Evolutionary conservation across 768 basidiomycete species (phyloP), one percentile per base, ranked within the genome.

Genomic region (Pleurotus eryngii): DNA sequence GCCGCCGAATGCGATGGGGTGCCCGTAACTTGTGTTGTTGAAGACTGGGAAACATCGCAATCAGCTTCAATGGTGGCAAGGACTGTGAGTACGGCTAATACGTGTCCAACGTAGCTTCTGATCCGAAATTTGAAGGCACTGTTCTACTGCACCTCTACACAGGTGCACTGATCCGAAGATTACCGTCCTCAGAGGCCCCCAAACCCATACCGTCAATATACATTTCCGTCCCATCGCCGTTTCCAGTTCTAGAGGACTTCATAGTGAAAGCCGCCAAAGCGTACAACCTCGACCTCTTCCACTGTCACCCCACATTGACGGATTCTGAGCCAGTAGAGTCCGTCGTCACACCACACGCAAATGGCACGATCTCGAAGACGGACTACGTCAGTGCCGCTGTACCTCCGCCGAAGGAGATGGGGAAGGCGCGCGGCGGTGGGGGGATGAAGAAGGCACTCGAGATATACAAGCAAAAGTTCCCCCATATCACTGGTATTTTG

Each of bases 61-160:
- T 99, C 59, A 97, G 95, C 71, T 99, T 98, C 76, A 99, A 98
- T 63, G 97, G 97, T 8, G 97, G 97, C 53, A 99, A 99, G 70
- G 97, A 99, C 68, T 99, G 97, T 96, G 65, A 64, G 86, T 77
- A 12, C 24, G 8, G 7, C 35, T 40, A 14, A 46, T n/a, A 40
- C 24, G 24, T 55, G 50, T 51, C 38, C 18, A 48, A 46, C 22
- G 15, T 9, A 46, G 35, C 24, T 24, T 55, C 59, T 59, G 39
- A 53, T 49, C 37, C 49, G 57, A 35, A 58, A 27, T 54, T n/a
- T 38, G 48, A 65, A 98, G 95, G 95, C 67, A 98, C 95, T 4
- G 94, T 97, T n/a, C 81, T 98, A 22, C 77, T 98, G 9, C 95
- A 97, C 68, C 82, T 98, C 35, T 88, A 89, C 57, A 88, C 87